Evolutionary conservation across 371 early-diverging fungal genomes (phyloP).

Genomic region (Circinella umbellata): DNA sequence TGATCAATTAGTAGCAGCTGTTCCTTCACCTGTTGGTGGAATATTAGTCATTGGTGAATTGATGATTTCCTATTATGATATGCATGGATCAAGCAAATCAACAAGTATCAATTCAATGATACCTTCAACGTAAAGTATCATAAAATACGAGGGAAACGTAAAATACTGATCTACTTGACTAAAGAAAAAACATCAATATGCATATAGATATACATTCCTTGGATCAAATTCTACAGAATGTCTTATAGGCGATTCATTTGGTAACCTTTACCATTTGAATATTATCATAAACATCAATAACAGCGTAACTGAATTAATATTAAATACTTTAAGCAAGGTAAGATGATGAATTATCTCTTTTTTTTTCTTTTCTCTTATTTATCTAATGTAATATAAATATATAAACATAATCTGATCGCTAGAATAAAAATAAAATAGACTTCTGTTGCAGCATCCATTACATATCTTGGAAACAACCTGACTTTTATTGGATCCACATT

Average conservation of each 20-base stretch:
- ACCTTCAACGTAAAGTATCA: conserved; percentile 11
- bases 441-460: conserved; percentile 64
- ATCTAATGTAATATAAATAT: no score
- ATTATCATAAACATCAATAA: conserved; percentile 31
- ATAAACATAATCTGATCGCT: no score
- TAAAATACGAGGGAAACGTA: not conserved
- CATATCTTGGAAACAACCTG: conserved; percentile 68
- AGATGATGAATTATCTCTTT: not conserved
- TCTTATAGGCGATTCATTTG: conserved; percentile 77
- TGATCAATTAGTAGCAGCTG: conserved; percentile 63
- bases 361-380: no score
- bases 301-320: conserved; percentile 15
- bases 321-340: conserved; percentile 21
- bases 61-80: conserved; percentile 61
- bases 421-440: not conserved
- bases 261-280: conserved; percentile 67
- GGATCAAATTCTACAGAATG: conserved; percentile 56
- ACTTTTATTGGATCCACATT: conserved; percentile 83
- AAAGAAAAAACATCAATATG: not conserved
- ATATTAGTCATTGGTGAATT: conserved; percentile 76
- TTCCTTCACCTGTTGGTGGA: conserved; percentile 65
- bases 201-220: conserved; percentile 41
- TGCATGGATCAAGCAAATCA: conserved; percentile 32
- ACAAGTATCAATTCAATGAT: conserved; percentile 55
- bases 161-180: not conserved